Conservation (phyloP, 2,329 filamentous ascomycete genomes). For the Monilinia laxa region DNA sequence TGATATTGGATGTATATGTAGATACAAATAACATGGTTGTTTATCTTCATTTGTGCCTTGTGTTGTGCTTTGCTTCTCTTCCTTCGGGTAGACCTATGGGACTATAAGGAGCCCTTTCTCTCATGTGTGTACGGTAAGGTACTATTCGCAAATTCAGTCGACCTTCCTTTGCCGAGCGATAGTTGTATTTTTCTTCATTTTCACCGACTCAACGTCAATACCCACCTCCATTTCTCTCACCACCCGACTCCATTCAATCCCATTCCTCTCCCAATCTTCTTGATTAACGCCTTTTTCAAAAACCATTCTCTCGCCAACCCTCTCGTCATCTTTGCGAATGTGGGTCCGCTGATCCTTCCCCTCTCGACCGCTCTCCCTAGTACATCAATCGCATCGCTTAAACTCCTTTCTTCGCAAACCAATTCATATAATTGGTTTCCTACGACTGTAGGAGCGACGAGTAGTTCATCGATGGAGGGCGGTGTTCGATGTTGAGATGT, state of each 20-base stretch:
- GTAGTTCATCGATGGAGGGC: conserved; percentile 81
- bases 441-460: conserved; percentile 92
- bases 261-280: conserved; percentile 76
- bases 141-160: neutral
- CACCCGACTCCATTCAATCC: conserved; percentile 50
- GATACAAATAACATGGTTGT: neutral
- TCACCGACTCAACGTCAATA: conserved; percentile 14
- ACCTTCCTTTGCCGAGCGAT: neutral
- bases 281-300: conserved; percentile 75
- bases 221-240: neutral
- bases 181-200: neutral
- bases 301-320: conserved; percentile 77
- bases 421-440: conserved; percentile 88
- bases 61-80: neutral
- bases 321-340: conserved; percentile 76
- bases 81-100: neutral
- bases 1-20: neutral
- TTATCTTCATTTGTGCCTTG: neutral
- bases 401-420: conserved; percentile 82
- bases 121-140: too few species aligned
- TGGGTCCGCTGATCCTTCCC: conserved; percentile 67
- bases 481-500: conserved; percentile 66
- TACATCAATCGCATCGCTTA: conserved; percentile 84
- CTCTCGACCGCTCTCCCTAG: conserved; percentile 72
- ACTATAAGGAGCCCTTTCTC: neutral